These are phyloP conservation scores for Amanita jacksonii DNA, from an alignment of 768 basidiomycete species.

Conservation along the genomic window DNA sequence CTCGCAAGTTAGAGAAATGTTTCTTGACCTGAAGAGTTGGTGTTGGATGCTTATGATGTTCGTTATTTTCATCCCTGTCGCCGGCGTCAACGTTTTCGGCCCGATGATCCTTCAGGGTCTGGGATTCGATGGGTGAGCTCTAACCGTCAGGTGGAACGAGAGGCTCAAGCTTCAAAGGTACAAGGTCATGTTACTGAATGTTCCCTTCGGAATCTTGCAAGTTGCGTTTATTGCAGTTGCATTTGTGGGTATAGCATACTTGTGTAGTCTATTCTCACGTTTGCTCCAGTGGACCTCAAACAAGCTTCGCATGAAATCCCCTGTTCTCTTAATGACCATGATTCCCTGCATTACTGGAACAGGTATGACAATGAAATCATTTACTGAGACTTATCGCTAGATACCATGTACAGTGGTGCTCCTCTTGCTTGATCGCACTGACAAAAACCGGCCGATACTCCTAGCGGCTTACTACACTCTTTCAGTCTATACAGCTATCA, in stretches of 20 bases:
- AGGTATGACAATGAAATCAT: constrained; percentile 11
- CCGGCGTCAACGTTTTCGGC: constrained; percentile 19
- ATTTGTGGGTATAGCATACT: constrained; percentile 15
- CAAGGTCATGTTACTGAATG: constrained; percentile 21
- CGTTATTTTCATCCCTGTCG: constrained; percentile 16
- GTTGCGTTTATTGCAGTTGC: constrained; percentile 17
- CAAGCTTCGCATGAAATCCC: constrained; percentile 18
- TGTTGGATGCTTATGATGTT: constrained; percentile 22
- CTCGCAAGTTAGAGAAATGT: constrained; percentile 21
- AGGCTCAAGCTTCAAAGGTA: constrained; percentile 12
- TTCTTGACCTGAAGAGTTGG: constrained; percentile 26
- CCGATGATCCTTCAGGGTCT: constrained; percentile 24
- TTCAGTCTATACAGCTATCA: constrained; percentile 14
- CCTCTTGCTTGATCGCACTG: constrained; percentile 15
- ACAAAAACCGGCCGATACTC: constrained; percentile 18
- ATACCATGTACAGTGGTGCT: constrained; percentile 17
- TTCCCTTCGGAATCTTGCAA: constrained; percentile 22
- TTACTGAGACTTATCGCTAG: neutral
- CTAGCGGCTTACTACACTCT: constrained; percentile 24
- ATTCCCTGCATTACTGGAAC: constrained; percentile 17
- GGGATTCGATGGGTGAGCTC: constrained; percentile 21
- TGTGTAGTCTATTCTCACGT: neutral
- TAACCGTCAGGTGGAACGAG: neutral
- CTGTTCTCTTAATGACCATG: constrained; percentile 15
- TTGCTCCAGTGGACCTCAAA: constrained; percentile 19